A percentile compares a stretch with the other conserved stretches of the same genome.
phyloP scores from a whole-genome alignment of 2,329 filamentous ascomycete genomes.

The Magnaporthiopsis poae region DNA sequence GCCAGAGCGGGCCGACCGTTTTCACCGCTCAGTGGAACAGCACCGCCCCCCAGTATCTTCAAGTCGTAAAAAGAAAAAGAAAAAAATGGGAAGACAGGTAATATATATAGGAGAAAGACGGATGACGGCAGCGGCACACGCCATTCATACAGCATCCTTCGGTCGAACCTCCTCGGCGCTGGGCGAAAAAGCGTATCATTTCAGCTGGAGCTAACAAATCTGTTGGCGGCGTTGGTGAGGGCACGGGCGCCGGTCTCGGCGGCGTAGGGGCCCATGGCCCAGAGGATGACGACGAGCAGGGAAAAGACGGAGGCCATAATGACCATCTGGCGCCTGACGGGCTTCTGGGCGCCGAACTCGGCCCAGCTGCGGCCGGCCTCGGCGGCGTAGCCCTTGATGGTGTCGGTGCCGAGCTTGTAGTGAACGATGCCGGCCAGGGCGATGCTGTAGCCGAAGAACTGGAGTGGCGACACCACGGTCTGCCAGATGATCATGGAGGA shows the following conservation, averaged over 20 bases:
- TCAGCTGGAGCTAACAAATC: slow-evolving; percentile 30
- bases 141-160: neutral
- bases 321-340: slow-evolving; percentile 67
- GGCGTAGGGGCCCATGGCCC: slow-evolving; percentile 54
- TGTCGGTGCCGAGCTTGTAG: slow-evolving; percentile 78
- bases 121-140: neutral
- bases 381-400: slow-evolving; percentile 67
- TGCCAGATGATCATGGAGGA: slow-evolving; percentile 76
- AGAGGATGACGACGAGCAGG: slow-evolving; percentile 56
- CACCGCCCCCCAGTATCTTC: neutral
- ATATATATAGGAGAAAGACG: neutral
- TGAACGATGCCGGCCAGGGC: slow-evolving; percentile 70
- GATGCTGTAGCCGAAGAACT: slow-evolving; percentile 77
- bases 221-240: slow-evolving; percentile 38
- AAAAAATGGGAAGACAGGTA: neutral
- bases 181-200: neutral
- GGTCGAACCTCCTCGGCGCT: too few species aligned
- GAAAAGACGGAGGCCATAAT: slow-evolving; percentile 53
- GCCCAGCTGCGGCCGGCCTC: slow-evolving; percentile 71
- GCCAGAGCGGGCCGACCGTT: neutral
- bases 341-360: slow-evolving; percentile 70
- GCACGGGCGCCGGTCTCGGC: slow-evolving; percentile 44
- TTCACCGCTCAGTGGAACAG: neutral
- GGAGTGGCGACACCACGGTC: slow-evolving; percentile 62
- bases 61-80: neutral